A percentile compares a stretch with the other conserved stretches of the same genome.
Evolutionary conservation across 352 stramenopile genomes (phyloP).

Genomic region (Pythium aristosporum): DNA sequence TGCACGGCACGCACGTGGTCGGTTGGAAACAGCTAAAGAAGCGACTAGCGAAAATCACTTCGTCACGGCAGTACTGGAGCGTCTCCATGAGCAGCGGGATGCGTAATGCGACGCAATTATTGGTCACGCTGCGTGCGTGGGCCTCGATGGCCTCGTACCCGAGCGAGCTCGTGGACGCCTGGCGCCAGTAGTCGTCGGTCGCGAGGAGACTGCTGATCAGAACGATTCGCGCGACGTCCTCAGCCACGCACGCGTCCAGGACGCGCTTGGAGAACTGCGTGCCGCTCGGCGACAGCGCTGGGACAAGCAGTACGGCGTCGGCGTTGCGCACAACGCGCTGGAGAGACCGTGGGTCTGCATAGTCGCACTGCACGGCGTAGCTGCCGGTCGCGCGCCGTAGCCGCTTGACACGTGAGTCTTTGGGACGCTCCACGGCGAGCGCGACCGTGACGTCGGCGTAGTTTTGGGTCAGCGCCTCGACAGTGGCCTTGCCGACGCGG

Average conservation of each 20-base stretch:
- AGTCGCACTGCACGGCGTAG: conserved; percentile 62
- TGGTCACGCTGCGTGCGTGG: conserved; percentile 43
- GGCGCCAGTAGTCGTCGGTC: conserved; percentile 26
- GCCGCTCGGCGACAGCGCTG: conserved; percentile 53
- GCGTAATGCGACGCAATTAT: conserved; percentile 57
- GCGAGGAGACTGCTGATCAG: conserved; percentile 68
- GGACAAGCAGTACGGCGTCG: conserved; percentile 65
- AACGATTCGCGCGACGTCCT: conserved; percentile 54
- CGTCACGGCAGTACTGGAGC: conserved; percentile 69
- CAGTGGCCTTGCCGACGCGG: conserved; percentile 53
- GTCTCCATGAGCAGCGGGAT: conserved; percentile 79
- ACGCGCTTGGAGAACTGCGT: conserved; percentile 68
- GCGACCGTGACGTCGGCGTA: conserved; percentile 52
- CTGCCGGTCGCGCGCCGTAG: conserved; percentile 58
- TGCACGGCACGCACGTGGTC: conserved; percentile 56
- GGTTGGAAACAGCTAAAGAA: conserved; percentile 52
- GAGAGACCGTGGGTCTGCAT: conserved; percentile 41
- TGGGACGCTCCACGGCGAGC: conserved; percentile 52
- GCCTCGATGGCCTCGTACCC: conserved; percentile 70
- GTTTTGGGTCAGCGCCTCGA: conserved; percentile 47
- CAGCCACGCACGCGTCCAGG: conserved; percentile 47
- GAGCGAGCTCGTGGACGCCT: conserved; percentile 14
- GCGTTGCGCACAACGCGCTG: conserved; percentile 65
- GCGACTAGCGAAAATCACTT: conserved; percentile 67
- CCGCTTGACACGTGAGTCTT: conserved; percentile 45